These are phyloP conservation scores for Penicillium sp. DNA, from an alignment of 2,329 filamentous ascomycete genomes.

Conservation along the genomic window DNA sequence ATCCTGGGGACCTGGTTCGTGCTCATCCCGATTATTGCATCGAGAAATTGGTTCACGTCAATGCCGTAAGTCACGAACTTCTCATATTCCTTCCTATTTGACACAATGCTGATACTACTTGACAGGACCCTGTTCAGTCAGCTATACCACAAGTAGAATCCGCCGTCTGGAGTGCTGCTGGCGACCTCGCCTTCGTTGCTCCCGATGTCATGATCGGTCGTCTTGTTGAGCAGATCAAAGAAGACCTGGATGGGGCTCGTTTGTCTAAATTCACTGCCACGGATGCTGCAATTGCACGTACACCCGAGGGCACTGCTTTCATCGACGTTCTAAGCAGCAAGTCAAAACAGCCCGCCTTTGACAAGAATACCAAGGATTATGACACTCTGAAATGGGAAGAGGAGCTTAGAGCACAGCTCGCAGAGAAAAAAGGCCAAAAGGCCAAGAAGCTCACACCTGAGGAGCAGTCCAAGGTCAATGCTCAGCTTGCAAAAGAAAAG, in stretches of 20 bases:
- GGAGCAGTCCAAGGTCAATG: slow-evolving; percentile 82
- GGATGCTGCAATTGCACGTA: slow-evolving; percentile 88
- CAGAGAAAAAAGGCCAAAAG: slow-evolving; percentile 79
- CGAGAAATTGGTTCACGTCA: slow-evolving; percentile 55
- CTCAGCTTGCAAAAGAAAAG: slow-evolving; percentile 81
- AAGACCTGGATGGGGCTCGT: slow-evolving; percentile 65
- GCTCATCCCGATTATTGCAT: slow-evolving; percentile 61
- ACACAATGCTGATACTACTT: background rate
- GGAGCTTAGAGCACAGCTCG: slow-evolving; percentile 77
- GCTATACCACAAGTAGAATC: slow-evolving; percentile 43
- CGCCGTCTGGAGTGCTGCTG: slow-evolving; percentile 77
- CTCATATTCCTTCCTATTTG: no score
- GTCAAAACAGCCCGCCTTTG: slow-evolving; percentile 59
- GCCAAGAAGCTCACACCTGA: slow-evolving; percentile 87
- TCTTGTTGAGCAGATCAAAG: slow-evolving; percentile 65
- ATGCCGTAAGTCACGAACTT: slow-evolving; percentile 33
- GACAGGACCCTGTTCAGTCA: slow-evolving; percentile 30
- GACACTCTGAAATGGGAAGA: slow-evolving; percentile 97
- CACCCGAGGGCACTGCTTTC: slow-evolving; percentile 79
- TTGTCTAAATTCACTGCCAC: slow-evolving; percentile 70
- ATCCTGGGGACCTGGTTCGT: slow-evolving; percentile 71
- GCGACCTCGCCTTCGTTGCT: slow-evolving; percentile 88
- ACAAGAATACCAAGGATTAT: slow-evolving; percentile 92
- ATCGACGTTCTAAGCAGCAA: slow-evolving; percentile 88
- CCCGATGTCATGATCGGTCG: slow-evolving; percentile 72